These are phyloP conservation scores for Coniochaeta sp. DNA, from an alignment of 2,329 filamentous ascomycete genomes.

Conservation along the genomic window DNA sequence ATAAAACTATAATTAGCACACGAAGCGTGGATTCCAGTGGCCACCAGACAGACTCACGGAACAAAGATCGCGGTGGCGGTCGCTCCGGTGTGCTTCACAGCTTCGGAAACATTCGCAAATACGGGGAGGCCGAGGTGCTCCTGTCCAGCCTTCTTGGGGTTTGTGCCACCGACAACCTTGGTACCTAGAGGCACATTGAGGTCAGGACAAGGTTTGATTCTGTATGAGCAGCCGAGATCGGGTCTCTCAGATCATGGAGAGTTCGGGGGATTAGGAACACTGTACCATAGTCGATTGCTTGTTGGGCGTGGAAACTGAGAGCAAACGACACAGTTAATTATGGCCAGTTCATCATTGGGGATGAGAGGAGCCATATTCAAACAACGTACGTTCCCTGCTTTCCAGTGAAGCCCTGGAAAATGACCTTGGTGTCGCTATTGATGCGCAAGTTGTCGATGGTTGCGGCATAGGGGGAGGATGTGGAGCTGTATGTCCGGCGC, in stretches of 20 bases:
- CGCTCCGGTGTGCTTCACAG: constrained; percentile 83
- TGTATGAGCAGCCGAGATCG: background rate
- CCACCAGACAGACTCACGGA: constrained; percentile 61
- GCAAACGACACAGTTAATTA: constrained; percentile 21
- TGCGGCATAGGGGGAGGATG: constrained; percentile 60
- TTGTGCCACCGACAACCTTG: constrained; percentile 95
- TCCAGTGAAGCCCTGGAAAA: constrained; percentile 96
- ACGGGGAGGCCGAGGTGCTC: constrained; percentile 88
- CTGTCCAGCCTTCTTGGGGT: constrained; percentile 95
- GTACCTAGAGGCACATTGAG: constrained; percentile 54
- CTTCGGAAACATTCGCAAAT: constrained; percentile 83
- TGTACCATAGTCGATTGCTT: constrained; percentile 96
- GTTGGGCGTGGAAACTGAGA: constrained; percentile 85
- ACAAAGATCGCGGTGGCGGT: constrained; percentile 94
- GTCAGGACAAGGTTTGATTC: background rate
- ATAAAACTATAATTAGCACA: background rate
- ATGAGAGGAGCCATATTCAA: background rate
- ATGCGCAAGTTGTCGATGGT: constrained; percentile 86
- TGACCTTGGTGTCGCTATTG: constrained; percentile 85
- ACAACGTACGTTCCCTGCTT: constrained; percentile 80
- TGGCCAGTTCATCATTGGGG: background rate
- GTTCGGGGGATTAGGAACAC: constrained; percentile 5
- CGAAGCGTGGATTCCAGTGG: constrained; percentile 16
- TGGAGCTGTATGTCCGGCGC: constrained; percentile 67
- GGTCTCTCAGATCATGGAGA: background rate